Evolutionary conservation across 306 rosid species (phyloP), one percentile per base, ranked within the genome.

Genomic region (Castanopsis chinensis): DNA sequence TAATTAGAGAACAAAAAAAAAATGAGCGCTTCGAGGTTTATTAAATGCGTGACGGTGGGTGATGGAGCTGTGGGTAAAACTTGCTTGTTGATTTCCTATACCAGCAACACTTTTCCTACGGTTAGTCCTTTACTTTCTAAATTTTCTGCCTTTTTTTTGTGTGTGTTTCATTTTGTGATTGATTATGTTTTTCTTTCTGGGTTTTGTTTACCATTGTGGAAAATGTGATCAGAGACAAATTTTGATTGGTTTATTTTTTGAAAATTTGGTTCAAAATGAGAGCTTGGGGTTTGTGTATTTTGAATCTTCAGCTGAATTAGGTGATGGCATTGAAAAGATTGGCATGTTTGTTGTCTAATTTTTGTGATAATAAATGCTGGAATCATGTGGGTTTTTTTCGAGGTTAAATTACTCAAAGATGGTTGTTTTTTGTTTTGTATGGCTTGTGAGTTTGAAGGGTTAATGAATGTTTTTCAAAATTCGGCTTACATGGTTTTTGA

Each of bases 1-100:
- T 72, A 64, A 11, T 76, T 55, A 43, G 77, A 80, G 73, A 75
- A 85, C 45, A 20, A 30, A 70, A 37, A 28, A 32, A 68, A 71
- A 20, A 95, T 96, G 99, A 93, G 98, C 85, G 97, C 99, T 76
- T 93, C 99, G 72, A 93, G 96, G 93, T 96, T 96, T 93, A 93
- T 93, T 80, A 96, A 93, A 91, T 96, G 97, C 78, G 99, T 96
- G 49, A 96, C 98, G 23, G 99, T 96, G 79, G 97, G 99, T 15
- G 99, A 96, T 76, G 99, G 99, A 74, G 99, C 98, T 82, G 99
- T 96, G 80, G 99, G 99, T 64, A 96, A 96, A 87, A 96, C 99
- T 20, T 96, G 98, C 86, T 92, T 96, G 90, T 89, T 96, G 23
- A 96, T 96, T 81, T 96, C 98, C 78, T 96, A 96, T 73, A 96